A percentile compares a stretch with the other conserved stretches of the same genome.
These are phyloP conservation scores for Leishmania tarentolae DNA, from an alignment of 208 protist species.

Conservation along the genomic window DNA sequence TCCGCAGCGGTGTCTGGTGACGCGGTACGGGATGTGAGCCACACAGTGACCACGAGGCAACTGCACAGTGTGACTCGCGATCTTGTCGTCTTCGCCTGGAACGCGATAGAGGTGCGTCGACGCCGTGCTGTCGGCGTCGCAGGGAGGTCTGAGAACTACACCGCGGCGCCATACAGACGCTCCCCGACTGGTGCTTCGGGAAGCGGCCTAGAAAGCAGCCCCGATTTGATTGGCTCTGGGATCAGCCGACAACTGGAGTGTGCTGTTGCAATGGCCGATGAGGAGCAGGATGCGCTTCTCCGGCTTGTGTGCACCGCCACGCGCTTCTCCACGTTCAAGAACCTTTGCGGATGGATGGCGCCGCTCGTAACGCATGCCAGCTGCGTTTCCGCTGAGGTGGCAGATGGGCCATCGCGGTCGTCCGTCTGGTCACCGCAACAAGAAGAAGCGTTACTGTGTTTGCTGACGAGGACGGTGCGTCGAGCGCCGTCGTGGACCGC, in stretches of 20 bases:
- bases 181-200: neutral
- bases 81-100: slow-evolving; percentile 19
- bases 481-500: slow-evolving; percentile 24
- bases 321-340: neutral
- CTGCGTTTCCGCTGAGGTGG: neutral
- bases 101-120: slow-evolving; percentile 11
- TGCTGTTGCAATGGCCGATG: neutral
- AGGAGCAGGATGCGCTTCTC: slow-evolving; percentile 7
- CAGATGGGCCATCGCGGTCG: neutral
- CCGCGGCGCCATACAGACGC: neutral
- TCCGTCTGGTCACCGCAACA: slow-evolving; percentile 3
- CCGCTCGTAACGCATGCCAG: neutral
- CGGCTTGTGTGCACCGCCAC: slow-evolving; percentile 15
- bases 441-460: slow-evolving; percentile 11
- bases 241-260: neutral
- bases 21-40: neutral
- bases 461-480: slow-evolving; percentile 17
- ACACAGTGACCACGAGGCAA: neutral
- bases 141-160: too few species aligned
- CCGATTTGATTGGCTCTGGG: neutral
- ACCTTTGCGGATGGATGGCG: slow-evolving; percentile 13
- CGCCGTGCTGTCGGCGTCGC: too few species aligned
- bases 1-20: neutral
- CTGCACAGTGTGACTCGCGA: slow-evolving; percentile 9
- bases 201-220: neutral